Conservation (phyloP, 371 early-diverging fungal genomes). For the Circinella umbellata region DNA sequence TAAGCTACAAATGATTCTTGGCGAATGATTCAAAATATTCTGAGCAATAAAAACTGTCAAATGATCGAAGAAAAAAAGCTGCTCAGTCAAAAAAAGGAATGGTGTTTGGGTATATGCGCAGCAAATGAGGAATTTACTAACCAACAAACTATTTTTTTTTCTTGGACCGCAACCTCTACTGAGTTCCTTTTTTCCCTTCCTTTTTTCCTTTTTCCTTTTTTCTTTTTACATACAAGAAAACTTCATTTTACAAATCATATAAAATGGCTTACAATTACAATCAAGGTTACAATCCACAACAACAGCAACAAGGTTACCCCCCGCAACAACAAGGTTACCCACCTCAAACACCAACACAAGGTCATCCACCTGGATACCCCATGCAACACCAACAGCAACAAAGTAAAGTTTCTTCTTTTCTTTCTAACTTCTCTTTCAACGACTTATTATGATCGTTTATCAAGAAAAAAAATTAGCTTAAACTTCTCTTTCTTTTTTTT, state of each 20-base stretch:
- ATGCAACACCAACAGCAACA: conserved; percentile 1
- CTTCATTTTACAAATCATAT: neutral
- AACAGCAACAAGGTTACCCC: conserved; percentile 14
- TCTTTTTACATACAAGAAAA: neutral
- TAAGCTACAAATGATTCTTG: neutral
- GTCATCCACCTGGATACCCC: conserved; percentile 20
- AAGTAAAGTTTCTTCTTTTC: conserved; percentile 1
- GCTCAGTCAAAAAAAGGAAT: conserved; percentile 11
- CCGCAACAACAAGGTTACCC: conserved; percentile 22
- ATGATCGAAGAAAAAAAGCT: neutral
- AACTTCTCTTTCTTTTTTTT: no score
- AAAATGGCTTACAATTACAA: conserved; percentile 24
- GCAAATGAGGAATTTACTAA: neutral
- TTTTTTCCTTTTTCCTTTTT: neutral
- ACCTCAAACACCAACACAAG: conserved; percentile 14
- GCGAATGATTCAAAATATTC: neutral
- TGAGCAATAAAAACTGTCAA: conserved; percentile 6
- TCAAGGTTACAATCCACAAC: conserved; percentile 11
- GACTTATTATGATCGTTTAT: no score
- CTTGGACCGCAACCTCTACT: neutral
- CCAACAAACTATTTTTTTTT: neutral
- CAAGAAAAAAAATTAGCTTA: no score
- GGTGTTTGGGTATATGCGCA: neutral
- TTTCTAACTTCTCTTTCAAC: conserved; percentile 1
- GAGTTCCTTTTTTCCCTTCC: neutral